Conservation (phyloP, 306 rosid species). For the Prunus mongolica region DNA sequence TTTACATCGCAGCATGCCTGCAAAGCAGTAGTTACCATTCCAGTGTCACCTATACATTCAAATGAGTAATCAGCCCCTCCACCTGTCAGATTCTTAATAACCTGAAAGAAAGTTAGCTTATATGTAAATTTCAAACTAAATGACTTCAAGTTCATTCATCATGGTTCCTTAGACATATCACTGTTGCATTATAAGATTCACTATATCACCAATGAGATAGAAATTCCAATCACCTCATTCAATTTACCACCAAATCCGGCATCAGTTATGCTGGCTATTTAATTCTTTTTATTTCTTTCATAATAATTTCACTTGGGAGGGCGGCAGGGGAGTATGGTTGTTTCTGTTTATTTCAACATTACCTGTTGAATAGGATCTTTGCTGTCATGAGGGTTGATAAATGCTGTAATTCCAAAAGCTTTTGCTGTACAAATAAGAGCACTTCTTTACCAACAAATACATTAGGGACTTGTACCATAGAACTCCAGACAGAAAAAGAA, state of each 20-base stretch:
- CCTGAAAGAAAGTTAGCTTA: conserved; percentile 45
- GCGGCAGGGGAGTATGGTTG: background rate
- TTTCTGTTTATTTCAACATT: conserved; percentile 11
- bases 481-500: background rate
- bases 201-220: too few relatives aligned
- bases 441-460: conserved; percentile 17
- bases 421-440: conserved; percentile 53
- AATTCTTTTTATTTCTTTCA: background rate
- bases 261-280: background rate
- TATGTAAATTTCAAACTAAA: conserved; percentile 1
- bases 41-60: conserved; percentile 90
- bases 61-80: conserved; percentile 98
- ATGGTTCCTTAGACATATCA: conserved; percentile 1
- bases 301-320: background rate
- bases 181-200: background rate
- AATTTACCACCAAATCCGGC: background rate
- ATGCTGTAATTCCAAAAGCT: conserved; percentile 79
- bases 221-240: background rate
- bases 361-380: conserved; percentile 77
- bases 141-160: background rate
- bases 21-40: conserved; percentile 83
- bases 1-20: conserved; percentile 91
- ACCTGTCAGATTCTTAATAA: conserved; percentile 63
- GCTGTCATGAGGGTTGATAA: conserved; percentile 57
- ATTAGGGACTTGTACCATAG: background rate